Percentiles rank a stretch among this genome's conserved stretches.
Conservation (phyloP, 2,329 filamentous ascomycete species). For the Colletotrichum falcatum region DNA sequence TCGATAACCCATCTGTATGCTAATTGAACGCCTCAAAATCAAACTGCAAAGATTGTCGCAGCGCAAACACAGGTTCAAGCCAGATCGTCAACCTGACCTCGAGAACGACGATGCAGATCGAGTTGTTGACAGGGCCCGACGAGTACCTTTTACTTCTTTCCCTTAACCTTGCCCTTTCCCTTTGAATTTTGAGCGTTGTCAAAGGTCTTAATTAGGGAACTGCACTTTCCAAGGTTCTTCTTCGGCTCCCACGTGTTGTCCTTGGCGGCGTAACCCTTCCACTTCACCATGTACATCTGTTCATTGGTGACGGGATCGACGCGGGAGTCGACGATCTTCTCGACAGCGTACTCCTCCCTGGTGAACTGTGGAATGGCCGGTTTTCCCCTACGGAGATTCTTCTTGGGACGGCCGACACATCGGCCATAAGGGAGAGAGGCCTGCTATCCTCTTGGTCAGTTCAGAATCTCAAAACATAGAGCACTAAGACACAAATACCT, state of each 20-base stretch:
- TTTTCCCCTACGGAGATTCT: background rate
- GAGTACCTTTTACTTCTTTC: background rate
- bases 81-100: background rate
- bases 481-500: slow-evolving; percentile 1
- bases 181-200: slow-evolving; percentile 16
- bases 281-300: slow-evolving; percentile 64
- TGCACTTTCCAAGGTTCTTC: slow-evolving; percentile 56
- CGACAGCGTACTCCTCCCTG: slow-evolving; percentile 59
- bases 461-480: background rate
- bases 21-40: background rate
- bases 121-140: background rate
- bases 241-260: slow-evolving; percentile 68
- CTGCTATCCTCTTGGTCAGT: background rate
- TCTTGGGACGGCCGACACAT: slow-evolving; percentile 24
- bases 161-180: background rate
- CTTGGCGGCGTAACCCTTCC: slow-evolving; percentile 59
- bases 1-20: background rate
- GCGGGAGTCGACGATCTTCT: slow-evolving; percentile 57
- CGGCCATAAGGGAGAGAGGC: background rate
- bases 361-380: slow-evolving; percentile 4
- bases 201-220: slow-evolving; percentile 46
- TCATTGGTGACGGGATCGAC: slow-evolving; percentile 53
- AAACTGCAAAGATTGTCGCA: background rate
- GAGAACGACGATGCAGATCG: background rate
- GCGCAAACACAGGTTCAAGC: background rate